phyloP scores from a whole-genome alignment of 2,329 filamentous ascomycete genomes.

The Lizonia empirigonia region DNA sequence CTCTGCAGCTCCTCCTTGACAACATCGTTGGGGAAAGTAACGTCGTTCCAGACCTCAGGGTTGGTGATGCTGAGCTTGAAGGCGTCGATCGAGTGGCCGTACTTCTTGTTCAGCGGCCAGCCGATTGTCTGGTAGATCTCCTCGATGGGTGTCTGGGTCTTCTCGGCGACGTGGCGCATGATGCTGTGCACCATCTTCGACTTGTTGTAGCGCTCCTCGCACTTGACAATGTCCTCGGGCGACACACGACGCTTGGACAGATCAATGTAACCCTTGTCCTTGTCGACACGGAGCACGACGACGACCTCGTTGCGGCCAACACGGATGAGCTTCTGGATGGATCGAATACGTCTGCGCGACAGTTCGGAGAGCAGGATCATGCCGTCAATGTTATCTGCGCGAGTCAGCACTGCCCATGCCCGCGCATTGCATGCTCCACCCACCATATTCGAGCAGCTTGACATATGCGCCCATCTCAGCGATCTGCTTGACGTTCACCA shows the following conservation, averaged over 20 bases:
- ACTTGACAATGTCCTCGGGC: slow-evolving; percentile 96
- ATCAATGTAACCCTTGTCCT: slow-evolving; percentile 99
- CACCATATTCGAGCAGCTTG: slow-evolving; percentile 90
- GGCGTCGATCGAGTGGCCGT: slow-evolving; percentile 93
- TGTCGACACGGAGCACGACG: slow-evolving; percentile 97
- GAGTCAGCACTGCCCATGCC: slow-evolving; percentile 7
- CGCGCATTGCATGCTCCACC: slow-evolving; percentile 9
- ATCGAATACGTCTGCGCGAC: slow-evolving; percentile 95
- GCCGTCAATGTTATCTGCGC: slow-evolving; percentile 91
- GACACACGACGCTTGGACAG: slow-evolving; percentile 97
- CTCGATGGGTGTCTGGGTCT: slow-evolving; percentile 93
- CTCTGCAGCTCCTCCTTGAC: slow-evolving; percentile 88
- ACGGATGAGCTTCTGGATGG: slow-evolving; percentile 98
- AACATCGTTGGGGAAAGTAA: slow-evolving; percentile 82
- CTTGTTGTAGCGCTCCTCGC: slow-evolving; percentile 99
- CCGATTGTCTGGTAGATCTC: slow-evolving; percentile 90
- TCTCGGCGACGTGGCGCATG: slow-evolving; percentile 98
- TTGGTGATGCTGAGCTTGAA: slow-evolving; percentile 99
- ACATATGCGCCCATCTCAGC: slow-evolving; percentile 99
- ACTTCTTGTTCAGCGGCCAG: slow-evolving; percentile 98
- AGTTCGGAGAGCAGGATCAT: slow-evolving; percentile 99
- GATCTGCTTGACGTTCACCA: slow-evolving; percentile 99
- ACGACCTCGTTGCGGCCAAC: slow-evolving; percentile 98
- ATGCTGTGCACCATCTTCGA: slow-evolving; percentile 99
- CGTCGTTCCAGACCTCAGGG: slow-evolving; percentile 93